Evolutionary conservation across 306 rosid genomes (phyloP).

Genomic region (Quercus bicolor): DNA sequence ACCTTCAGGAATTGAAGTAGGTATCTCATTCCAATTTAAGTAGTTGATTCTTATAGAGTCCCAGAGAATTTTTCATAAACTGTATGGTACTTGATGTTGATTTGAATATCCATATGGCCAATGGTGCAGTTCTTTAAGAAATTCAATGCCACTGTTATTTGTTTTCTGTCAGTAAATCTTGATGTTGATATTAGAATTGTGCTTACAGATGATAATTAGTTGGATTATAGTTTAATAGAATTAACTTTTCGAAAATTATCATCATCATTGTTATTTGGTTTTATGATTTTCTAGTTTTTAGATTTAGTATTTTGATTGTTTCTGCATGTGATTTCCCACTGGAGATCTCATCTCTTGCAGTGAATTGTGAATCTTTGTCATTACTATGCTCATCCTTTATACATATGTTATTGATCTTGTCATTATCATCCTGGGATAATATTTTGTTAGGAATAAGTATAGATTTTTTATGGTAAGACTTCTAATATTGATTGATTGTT

Average conservation of each 20-base stretch:
- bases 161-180: background rate
- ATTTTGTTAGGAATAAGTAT: background rate
- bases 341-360: background rate
- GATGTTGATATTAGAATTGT: background rate
- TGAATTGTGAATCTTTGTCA: background rate
- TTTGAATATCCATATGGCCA: background rate
- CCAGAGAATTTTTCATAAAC: background rate
- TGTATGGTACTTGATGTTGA: background rate
- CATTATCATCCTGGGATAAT: background rate
- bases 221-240: background rate
- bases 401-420: background rate
- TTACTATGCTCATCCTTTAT: background rate
- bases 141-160: background rate
- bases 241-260: background rate
- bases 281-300: background rate
- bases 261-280: background rate
- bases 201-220: background rate
- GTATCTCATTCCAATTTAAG: background rate
- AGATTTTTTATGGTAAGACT: constrained; percentile 4
- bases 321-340: background rate
- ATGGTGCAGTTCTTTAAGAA: background rate
- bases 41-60: background rate
- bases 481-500: background rate
- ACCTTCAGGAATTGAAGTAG: background rate
- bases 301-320: background rate